Evolutionary conservation across 495 filamentous ascomycete genomes (phyloP), one percentile per base, ranked within the genome.

Genomic region (Annulohypoxylon bovei): DNA sequence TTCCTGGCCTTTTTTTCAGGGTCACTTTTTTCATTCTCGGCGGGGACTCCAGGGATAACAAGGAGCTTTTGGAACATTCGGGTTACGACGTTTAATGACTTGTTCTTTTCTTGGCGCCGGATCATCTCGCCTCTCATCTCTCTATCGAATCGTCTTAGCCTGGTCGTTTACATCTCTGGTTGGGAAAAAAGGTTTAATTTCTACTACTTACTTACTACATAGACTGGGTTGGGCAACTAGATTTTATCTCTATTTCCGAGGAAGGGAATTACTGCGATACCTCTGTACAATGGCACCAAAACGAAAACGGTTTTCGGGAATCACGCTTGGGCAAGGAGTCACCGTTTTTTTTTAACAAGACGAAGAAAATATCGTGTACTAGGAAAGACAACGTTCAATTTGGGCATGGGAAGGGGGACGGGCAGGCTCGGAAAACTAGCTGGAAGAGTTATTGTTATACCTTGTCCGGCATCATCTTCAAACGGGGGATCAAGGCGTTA

Each of bases 211-310:
- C 49, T 49, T 25, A 74, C 50, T 66, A 67, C 65, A 72, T 76
- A 76, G 74, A 76, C 72, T 66, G 72, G 74, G 37, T 67, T 65
- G 63, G 74, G 74, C 74, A 67, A 76, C 74, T 76, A 74, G 68
- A 71, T 33, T 53, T 67, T 55, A 61, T 62, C 25, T 67, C 30
- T 67, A 6, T 66, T 56, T 58, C 65, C 20, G 20, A 52, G 65
- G 49, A 65, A 50, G 55, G 68, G 60, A 56, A 64, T 42, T 62
- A 40, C 59, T 68, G 49, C 70, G 70, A 65, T 72, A 72, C 70
- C 70, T 68, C 65, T 72, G 70, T 72, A 72, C 55, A 72, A 65
- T 52, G 70, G 49, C 44, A 47, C 54, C 63, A 55, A 71, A 72
- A 59, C 18, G 18, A 35, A 54, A 37, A 35, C 2, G 55, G 64